phyloP scores from a whole-genome alignment of 2,329 filamentous ascomycete genomes.

The Mollisiaceae sp. region DNA sequence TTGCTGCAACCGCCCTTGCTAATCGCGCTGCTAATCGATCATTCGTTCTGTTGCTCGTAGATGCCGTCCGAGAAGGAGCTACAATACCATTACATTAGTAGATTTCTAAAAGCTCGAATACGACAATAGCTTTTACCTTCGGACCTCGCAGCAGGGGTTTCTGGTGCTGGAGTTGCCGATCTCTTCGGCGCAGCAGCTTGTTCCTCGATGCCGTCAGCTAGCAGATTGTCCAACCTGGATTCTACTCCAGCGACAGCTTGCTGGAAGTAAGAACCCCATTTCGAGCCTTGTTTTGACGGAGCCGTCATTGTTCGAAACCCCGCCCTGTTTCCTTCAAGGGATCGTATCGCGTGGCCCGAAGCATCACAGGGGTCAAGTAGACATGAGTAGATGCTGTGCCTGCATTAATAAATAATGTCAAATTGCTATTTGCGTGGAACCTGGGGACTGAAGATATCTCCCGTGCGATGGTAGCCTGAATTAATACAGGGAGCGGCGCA shows the following conservation, averaged over 20 bases:
- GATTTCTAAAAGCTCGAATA: slow-evolving; percentile 22
- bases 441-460: not conserved
- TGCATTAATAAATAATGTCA: not conserved
- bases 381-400: slow-evolving; percentile 14
- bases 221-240: slow-evolving; percentile 87
- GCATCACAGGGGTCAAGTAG: slow-evolving; percentile 30
- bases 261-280: slow-evolving; percentile 83
- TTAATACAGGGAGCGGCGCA: slow-evolving; percentile 13
- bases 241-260: slow-evolving; percentile 94
- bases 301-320: slow-evolving; percentile 38
- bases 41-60: slow-evolving; percentile 64
- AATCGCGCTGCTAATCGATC: slow-evolving; percentile 88
- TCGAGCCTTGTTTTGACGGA: slow-evolving; percentile 53
- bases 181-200: slow-evolving; percentile 47
- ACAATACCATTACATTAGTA: slow-evolving; percentile 30
- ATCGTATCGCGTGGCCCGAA: slow-evolving; percentile 25
- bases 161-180: slow-evolving; percentile 45
- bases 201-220: slow-evolving; percentile 74
- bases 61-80: slow-evolving; percentile 66
- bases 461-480: slow-evolving; percentile 1
- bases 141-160: slow-evolving; percentile 43
- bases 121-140: slow-evolving; percentile 39
- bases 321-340: slow-evolving; percentile 22
- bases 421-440: not conserved
- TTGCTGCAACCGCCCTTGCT: slow-evolving; percentile 83